Evolutionary conservation across 805 yeast genomes (phyloP), one percentile per base, ranked within the genome.

Genomic region (Ogataea thermomethanolica): DNA sequence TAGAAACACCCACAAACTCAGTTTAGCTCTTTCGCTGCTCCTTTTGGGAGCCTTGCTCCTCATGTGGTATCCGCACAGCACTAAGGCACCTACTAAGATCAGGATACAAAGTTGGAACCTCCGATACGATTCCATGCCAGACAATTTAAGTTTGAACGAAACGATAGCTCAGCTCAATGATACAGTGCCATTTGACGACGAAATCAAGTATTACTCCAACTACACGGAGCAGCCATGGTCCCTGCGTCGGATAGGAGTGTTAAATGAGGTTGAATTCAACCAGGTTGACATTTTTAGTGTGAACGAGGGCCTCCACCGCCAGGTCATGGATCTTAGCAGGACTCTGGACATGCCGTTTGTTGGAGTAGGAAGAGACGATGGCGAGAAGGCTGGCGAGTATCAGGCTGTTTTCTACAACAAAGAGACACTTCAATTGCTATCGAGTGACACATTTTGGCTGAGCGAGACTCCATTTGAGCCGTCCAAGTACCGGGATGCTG

Each of bases 281-380:
- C 39, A 50, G 10, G 62, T 59, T 2, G 67, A 63, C 33, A 45
- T 66, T 7, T 62, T 73, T 11, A 54, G 69, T 11, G 63, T 76
- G 8, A 78, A 76, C 47, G 81, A 76, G 49, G 78, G 65, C 8
- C 48, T 71, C 27, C 55, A 65, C 33, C 59, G 69, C 37, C 81
- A 75, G 51, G 61, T 78, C 13, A 51, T 54, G 12, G 79, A 76
- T 39, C 50, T 78, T 6, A 49, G 65, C 40, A 50, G 49, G 23
- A 51, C 71, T 13, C 44, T 53, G 11, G 41, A 37, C 1, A 53
- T 54, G 45, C 59, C 59, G 5, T 78, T 77, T 73, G 51, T 61
- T 2, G 78, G 76, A 34, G 67, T 68, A 28, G 81, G 81, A 1
- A 61, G 82, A 50, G 74, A 68, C 36, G 81, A 77, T 51, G 82